These are phyloP conservation scores for Aspergillus ruber DNA, from an alignment of 2,329 filamentous ascomycete species.

Conservation along the genomic window DNA sequence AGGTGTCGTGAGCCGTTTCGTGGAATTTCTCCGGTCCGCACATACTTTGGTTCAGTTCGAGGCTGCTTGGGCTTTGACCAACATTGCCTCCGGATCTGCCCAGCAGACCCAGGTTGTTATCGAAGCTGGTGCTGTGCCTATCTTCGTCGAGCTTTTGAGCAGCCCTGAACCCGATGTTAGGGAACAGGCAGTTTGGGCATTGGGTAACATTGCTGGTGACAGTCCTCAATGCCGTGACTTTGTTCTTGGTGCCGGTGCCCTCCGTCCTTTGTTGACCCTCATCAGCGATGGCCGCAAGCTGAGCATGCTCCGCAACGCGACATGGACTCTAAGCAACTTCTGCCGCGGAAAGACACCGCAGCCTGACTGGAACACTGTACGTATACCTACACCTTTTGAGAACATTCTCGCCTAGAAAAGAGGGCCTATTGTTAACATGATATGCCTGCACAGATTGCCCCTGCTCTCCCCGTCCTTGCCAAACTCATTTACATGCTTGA, in stretches of 20 bases:
- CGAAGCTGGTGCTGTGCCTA: constrained; percentile 93
- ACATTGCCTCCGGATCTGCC: constrained; percentile 96
- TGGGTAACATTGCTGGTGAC: constrained; percentile 98
- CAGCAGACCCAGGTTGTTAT: constrained; percentile 98
- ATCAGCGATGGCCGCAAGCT: constrained; percentile 97
- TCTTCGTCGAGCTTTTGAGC: constrained; percentile 91
- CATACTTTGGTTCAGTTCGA: constrained; percentile 98
- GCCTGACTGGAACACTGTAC: constrained; percentile 92
- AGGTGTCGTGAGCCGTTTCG: constrained; percentile 92
- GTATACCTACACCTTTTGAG: constrained; percentile 31
- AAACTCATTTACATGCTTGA: constrained; percentile 98
- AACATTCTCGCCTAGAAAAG: background rate
- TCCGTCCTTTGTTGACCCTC: constrained; percentile 81
- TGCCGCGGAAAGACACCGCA: constrained; percentile 99
- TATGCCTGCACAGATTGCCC: constrained; percentile 63
- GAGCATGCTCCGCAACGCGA: constrained; percentile 97
- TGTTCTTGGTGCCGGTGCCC: constrained; percentile 81
- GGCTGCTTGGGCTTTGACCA: constrained; percentile 97
- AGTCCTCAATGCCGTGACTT: constrained; percentile 97
- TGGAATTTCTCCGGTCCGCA: constrained; percentile 95
- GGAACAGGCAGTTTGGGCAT: constrained; percentile 96
- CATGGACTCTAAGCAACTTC: constrained; percentile 99
- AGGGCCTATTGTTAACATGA: constrained; percentile 14
- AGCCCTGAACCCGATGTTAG: constrained; percentile 97
- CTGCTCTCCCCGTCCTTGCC: constrained; percentile 86